Base-by-base conservation (phyloP, 331 rosid species). In the Prunus yedoensis region DNA sequence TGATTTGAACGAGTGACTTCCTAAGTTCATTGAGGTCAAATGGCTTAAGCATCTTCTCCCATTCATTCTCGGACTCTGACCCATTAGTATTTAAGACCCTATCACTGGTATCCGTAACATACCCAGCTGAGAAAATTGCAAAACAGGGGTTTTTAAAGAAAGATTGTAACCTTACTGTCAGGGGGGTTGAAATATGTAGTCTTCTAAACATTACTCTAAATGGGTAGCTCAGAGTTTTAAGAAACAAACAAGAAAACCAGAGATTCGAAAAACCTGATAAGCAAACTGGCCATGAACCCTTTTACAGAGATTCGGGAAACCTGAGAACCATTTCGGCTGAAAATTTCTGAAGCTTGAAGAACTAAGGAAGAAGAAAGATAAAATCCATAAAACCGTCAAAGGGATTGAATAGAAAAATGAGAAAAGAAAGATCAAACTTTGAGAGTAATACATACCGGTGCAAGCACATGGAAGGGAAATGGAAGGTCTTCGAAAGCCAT, bases 21-120 rank as follows among this genome's bases (percentile, higher is more conserved):
- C 75, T 83, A 70, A 90, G 99, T 76, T 90, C 90, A 71, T 87
- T 77, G 49, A 90, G 88, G 83, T 85, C 96, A 71, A 87, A 94
- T 11, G 97, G 99, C 80, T 88, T 86, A 45, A 90, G 90, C 25
- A 94, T 71, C 75, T 77, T 92, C 78, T 86, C 96, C 99, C 99
- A 92, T 69, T 90, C 95, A 0, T 83, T 86, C 77, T 85, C 96
- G 41, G 85, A 84, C 70, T 86, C 96, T 6, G 83, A 62, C n/a
- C 71, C 89, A 70, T 64, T 50, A 23, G 54, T 74, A 54, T 46
- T 66, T 58, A 60, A 49, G 10, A 59, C 57, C 30, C 46, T 20
- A 66, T 68, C 62, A 66, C 70, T 18, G 50, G 65, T 3, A 81
- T 66, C 61, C 25, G 27, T 70, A 41, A 54, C 64, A 70, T 35